These are phyloP conservation scores for Carex parvula DNA, from an alignment of 176 grass and related monocot genomes.

Conservation along the genomic window DNA sequence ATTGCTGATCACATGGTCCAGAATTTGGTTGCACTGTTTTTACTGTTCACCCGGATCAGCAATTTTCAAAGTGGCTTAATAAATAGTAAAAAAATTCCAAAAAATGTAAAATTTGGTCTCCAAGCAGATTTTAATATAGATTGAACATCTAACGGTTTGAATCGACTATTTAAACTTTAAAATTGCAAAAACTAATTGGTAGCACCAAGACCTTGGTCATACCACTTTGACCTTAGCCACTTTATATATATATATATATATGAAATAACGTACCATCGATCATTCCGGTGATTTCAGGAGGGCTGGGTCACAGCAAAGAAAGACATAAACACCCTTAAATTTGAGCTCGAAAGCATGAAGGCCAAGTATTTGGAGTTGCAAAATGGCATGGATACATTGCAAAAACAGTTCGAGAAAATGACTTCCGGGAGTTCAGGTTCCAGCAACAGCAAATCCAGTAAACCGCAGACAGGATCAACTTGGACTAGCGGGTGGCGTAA, in stretches of 20 bases:
- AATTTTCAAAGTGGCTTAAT: too few relatives aligned
- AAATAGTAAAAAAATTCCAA: too few relatives aligned
- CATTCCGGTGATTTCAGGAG: slow-evolving; percentile 56
- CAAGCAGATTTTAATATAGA: too few relatives aligned
- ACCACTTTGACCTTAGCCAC: too few relatives aligned
- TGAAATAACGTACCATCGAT: neutral
- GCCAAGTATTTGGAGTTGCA: slow-evolving; percentile 97
- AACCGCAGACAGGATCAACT: slow-evolving; percentile 43
- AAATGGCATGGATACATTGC: slow-evolving; percentile 80
- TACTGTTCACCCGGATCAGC: too few relatives aligned
- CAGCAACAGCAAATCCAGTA: slow-evolving; percentile 17
- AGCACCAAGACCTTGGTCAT: too few relatives aligned
- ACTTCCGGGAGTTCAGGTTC: neutral
- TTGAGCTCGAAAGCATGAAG: slow-evolving; percentile 97
- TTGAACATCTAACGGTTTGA: too few relatives aligned
- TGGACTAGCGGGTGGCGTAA: slow-evolving; percentile 89
- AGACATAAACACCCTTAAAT: slow-evolving; percentile 99
- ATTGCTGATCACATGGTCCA: too few relatives aligned
- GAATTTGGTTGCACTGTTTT: too few relatives aligned
- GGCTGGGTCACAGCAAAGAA: slow-evolving; percentile 93
- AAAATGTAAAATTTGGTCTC: too few relatives aligned
- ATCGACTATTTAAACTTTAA: too few relatives aligned
- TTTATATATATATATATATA: neutral
- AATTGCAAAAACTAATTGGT: too few relatives aligned
- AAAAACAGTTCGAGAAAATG: slow-evolving; percentile 63